Evolutionary conservation across 2,329 filamentous ascomycete genomes (phyloP), one percentile per base, ranked within the genome.

Genomic region (Stromatinia cepivora): DNA sequence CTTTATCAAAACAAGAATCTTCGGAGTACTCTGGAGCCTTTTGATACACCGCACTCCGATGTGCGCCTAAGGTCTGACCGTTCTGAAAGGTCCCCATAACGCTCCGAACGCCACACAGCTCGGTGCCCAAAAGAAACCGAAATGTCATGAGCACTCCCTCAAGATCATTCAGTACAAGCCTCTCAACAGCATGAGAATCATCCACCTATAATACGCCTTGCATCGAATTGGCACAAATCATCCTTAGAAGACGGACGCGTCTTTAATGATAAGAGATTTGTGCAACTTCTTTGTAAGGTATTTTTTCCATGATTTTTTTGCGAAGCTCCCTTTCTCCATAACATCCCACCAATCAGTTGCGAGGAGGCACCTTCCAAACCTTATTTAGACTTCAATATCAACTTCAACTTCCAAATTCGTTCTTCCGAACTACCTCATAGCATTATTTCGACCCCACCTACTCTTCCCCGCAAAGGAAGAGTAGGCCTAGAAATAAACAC

Each of bases 161-260:
- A 4, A 28, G 25, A 28, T 17, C 25, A 31, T 17, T 31, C 25
- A 4, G 25, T 20, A 22, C 20, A 36, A 57, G 13, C 54, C 22
- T 8, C 20, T 34, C 53, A 5, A 56, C 3, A 31, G 31, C 22
- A n/a, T 57, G 54, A 15, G 54, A 15, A 36, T 36, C 54, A 36
- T 57, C 31, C 34, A 0, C 31, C 13, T 10, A n/a, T 20, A 11
- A 57, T 57, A 52, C 42, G 22, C n/a, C n/a, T 28, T 13, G 6
- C 31, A 39, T 25, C 1, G 31, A 42, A 17, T 6, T 52, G 4
- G n/a, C 61, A 63, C 20, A 7, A 39, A 39, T 7, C 6, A 22
- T 39, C n/a, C 17, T 48, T 50, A 52, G 46, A 46, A 62, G 46
- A 34, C n/a, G 45, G 61, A 63, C 61, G 61, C 45, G 46, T 34